Base-by-base conservation (phyloP, 2,329 filamentous ascomycete genomes). In the Torrubiella hemipterigena region DNA sequence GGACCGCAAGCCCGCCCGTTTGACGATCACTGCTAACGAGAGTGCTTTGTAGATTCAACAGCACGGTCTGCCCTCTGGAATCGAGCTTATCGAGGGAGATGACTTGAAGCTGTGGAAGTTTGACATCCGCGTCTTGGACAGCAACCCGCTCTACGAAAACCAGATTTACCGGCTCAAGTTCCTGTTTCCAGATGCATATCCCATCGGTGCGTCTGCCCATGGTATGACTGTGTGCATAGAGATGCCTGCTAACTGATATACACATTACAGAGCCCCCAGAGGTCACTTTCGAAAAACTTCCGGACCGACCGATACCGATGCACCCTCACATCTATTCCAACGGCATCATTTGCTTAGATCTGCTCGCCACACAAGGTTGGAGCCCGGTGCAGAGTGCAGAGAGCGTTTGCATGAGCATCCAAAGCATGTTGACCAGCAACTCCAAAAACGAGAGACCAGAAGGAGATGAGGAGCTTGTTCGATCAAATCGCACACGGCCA, bases 321-420 rank as follows among this genome's bases (percentile, higher is more conserved):
- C 91, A 98, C 49, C 91, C 91, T 4, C 91, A 98, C 61, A 83
- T 98, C 56, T 98, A 98, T 63, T 91, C 82, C 45, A 98, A 98
- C 56, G 91, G 91, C 45, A 94, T 96, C 55, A 98, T 98, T 51
- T 98, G 91, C 49, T 79, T 98, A 29, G 91, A 98, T 47, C 72
- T 98, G 2, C 75, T 98, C 7, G 85, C 85, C 31, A 66, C 72
- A 8, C 78, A 85, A 40, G 91, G 91, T 34, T 98, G 91, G 91
- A 91, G 81, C 29, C 91, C 91, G 0, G 89, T 98, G 0, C 91
- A 98, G 52, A 95, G 89, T 36, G 91, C 95, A 7, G 89, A 96
- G 63, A 93, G 82, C 48, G 78, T 98, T 17, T 95, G 86, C 63
- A 91, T 98, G 73, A 93, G 85, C 55, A 72, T 98, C 33, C 91